Base-by-base conservation (phyloP, 2,329 filamentous ascomycete genomes). In the Rutstroemia sp. region DNA sequence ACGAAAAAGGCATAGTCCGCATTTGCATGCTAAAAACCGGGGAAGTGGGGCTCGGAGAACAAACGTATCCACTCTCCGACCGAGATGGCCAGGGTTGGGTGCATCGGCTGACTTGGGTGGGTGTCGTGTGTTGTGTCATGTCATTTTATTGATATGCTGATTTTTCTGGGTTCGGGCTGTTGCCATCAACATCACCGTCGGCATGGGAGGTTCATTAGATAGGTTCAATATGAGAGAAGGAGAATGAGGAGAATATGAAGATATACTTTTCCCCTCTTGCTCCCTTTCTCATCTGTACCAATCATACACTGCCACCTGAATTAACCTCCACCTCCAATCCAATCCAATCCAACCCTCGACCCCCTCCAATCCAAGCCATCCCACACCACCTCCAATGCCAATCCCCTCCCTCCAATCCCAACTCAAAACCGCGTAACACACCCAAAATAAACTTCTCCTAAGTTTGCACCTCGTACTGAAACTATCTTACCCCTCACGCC, bases 31-130 rank as follows among this genome's bases (percentile, higher is more conserved):
- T 38, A 37, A 47, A 53, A 53, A 47, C 51, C 5, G 51, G 51
- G 51, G 51, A 53, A 53, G 51, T 53, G 51, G 51, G 27, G 46
- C 41, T 46, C 23, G 23, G 23, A 23, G 23, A 23, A 23, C 5
- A 5, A 23, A 23, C 5, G 23, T 23, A 23, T 23, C 23, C 23
- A 23, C 23, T 23, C 23, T 53, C 45, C 51, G 41, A 41, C 51
- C 45, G 51, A 30, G 45, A 46, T 34, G 18, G 38, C 25, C 37
- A n/a, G 27, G 27, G 27, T 30, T 6, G 27, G 23, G 34, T 4
- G 4, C 12, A 52, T 52, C 50, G 44, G 50, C 50, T 52, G 50
- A 52, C 25, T 21, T 12, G 16, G 8, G 27, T 8, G 10, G 27
- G n/a, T n/a, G n/a, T 23, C 27, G 27, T 30, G 27, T 30, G 27